Base-by-base conservation (phyloP, 2,329 filamentous ascomycete genomes). In the Geosmithia morbida region DNA sequence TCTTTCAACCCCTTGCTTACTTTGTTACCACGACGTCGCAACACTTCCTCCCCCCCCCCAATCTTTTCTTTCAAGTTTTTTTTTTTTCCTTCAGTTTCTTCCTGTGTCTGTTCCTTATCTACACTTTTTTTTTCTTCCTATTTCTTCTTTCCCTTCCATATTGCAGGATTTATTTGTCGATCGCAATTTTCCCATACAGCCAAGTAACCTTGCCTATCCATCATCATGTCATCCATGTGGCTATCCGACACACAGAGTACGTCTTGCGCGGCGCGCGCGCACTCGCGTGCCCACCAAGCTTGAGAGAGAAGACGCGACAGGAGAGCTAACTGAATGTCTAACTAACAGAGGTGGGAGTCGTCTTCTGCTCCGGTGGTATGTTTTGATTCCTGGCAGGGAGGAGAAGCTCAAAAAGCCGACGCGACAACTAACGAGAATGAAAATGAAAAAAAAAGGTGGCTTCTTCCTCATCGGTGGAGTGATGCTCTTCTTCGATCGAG, bases 331-430 rank as follows among this genome's bases (percentile, higher is more conserved):
- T 44, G 14, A 7, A 19, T 18, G n/a, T 53, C 64, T 70, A 49
- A 69, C 59, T 10, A 45, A 56, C 59, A 97, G 92, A 98, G 68
- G 85, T 97, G 59, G 92, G 92, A 57, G 89, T 96, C 52, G 87
- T 89, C 63, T 98, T 98, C 73, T 97, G 92, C 76, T 92, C 87
- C 61, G 90, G 88, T 60, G 90, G 89, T 95, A 83, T 56, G 85
- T 83, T 26, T 26, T 8, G 4, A 5, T 26, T 26, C 22, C 8
- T 26, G n/a, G n/a, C n/a, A n/a, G n/a, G n/a, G n/a, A n/a, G n/a
- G n/a, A n/a, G n/a, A n/a, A n/a, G n/a, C n/a, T n/a, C n/a, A n/a
- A n/a, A n/a, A n/a, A n/a, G n/a, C n/a, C n/a, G n/a, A n/a, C n/a
- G n/a, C n/a, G n/a, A n/a, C n/a, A n/a, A n/a, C n/a, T n/a, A n/a